phyloP scores from a whole-genome alignment of 108 stramenopile species.

The Nitzschia sp. region DNA sequence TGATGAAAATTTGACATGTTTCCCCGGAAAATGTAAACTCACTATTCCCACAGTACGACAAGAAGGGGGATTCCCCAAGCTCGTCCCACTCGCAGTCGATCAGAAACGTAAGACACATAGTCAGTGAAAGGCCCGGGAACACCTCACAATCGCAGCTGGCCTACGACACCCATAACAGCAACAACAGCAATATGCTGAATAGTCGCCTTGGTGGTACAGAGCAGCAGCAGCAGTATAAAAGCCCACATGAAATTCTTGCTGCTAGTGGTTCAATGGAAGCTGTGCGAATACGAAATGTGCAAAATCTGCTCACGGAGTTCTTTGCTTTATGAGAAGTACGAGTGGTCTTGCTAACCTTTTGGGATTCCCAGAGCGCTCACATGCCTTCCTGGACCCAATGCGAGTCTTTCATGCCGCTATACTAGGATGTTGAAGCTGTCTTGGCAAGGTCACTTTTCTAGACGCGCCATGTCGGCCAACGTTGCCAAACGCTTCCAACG shows the following conservation, averaged over 20 bases:
- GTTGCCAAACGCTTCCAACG: no score
- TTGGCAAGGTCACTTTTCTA: no score
- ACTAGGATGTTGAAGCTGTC: no score
- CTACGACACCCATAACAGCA: background rate
- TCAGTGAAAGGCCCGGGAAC: conserved; percentile 10
- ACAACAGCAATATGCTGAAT: background rate
- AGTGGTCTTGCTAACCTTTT: no score
- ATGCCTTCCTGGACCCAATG: no score
- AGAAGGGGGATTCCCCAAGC: conserved; percentile 24
- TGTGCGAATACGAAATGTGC: conserved; percentile 47
- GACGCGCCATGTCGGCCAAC: no score
- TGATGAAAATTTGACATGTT: no score
- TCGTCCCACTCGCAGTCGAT: conserved; percentile 11
- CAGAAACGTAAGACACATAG: conserved; percentile 19
- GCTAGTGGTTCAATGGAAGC: conserved; percentile 53
- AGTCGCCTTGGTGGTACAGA: background rate
- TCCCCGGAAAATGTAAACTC: no score
- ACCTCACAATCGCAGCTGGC: conserved; percentile 8
- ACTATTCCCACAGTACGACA: conserved; percentile 39
- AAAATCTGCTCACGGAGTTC: conserved; percentile 38
- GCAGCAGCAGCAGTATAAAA: conserved; percentile 29
- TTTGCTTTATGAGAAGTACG: conserved; percentile 48
- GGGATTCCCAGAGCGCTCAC: no score
- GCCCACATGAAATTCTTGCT: conserved; percentile 50
- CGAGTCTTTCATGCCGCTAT: no score